Conservation (phyloP, 257 asterid species). For the Plantago ovata region DNA sequence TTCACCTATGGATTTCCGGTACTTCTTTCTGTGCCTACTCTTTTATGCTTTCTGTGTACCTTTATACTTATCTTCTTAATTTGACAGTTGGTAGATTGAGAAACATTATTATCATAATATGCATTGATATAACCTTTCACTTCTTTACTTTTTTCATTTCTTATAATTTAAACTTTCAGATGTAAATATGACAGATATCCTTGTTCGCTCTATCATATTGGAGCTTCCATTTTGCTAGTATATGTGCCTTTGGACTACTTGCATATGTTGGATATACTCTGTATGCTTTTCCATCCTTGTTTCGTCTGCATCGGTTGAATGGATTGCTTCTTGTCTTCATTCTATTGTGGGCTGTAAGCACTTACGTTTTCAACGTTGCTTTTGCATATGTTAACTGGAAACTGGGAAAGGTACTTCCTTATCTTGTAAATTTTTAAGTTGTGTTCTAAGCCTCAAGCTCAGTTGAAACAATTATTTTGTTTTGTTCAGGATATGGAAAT, state of each 20-base stretch:
- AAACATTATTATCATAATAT: conserved; percentile 10
- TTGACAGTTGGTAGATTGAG: conserved; percentile 4
- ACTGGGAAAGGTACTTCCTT: conserved; percentile 71
- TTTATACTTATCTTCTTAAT: conserved; percentile 17
- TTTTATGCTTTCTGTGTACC: conserved; percentile 14
- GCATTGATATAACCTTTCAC: background rate
- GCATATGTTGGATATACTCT: conserved; percentile 88
- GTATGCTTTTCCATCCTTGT: conserved; percentile 86
- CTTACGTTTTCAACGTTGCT: conserved; percentile 86
- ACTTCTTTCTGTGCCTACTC: conserved; percentile 27
- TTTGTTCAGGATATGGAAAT: conserved; percentile 84
- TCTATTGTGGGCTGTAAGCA: conserved; percentile 98
- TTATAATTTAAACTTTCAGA: conserved; percentile 43
- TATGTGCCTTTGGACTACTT: conserved; percentile 94
- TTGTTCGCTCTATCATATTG: conserved; percentile 86
- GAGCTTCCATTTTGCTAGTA: conserved; percentile 99
- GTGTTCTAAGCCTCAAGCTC: conserved; percentile 18
- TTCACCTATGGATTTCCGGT: conserved; percentile 99
- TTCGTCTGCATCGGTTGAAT: conserved; percentile 83
- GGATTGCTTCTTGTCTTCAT: conserved; percentile 97
- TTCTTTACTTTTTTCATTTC: conserved; percentile 25
- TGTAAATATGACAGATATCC: conserved; percentile 71
- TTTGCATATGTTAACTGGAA: conserved; percentile 83
- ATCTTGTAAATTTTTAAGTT: conserved; percentile 23
- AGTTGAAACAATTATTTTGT: conserved; percentile 18